A percentile compares a stretch with the other conserved stretches of the same genome.
These are phyloP conservation scores for Nicotiana attenuata DNA, from an alignment of 257 asterid species.

Conservation along the genomic window DNA sequence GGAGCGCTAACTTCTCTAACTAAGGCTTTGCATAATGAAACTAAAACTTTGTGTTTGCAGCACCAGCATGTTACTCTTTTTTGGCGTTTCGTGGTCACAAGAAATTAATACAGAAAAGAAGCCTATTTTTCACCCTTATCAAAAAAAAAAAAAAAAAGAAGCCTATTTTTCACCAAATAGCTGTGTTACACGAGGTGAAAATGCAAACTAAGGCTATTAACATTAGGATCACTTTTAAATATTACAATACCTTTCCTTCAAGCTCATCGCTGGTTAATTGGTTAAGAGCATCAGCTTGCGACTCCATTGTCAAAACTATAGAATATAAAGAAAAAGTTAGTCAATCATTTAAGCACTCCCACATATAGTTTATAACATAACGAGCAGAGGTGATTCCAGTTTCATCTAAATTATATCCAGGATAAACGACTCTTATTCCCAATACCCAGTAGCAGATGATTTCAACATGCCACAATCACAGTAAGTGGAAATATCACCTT, in stretches of 20 bases:
- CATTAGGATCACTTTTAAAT: not conserved
- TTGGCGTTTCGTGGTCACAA: not conserved
- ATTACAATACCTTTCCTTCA: constrained; percentile 70
- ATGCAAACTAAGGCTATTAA: not conserved
- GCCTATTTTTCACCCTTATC: not conserved
- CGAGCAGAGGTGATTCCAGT: not conserved
- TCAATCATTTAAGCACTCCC: constrained; percentile 13
- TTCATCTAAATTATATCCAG: not conserved
- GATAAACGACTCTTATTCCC: not conserved
- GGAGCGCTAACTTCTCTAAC: not conserved
- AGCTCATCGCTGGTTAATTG: constrained; percentile 83
- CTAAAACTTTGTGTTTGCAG: not conserved
- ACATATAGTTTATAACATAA: not conserved
- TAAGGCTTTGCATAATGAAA: not conserved
- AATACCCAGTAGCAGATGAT: not conserved
- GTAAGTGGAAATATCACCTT: not conserved
- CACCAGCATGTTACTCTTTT: not conserved
- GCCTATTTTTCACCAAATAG: not conserved
- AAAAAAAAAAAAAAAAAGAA: not conserved
- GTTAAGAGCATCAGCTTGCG: constrained; percentile 86
- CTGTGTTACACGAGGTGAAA: not conserved
- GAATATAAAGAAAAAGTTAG: constrained; percentile 3
- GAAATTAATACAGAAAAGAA: not conserved
- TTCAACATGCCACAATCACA: not conserved
- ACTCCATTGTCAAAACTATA: constrained; percentile 87